These are phyloP conservation scores for Alectoria sarmentosa DNA, from an alignment of 495 filamentous ascomycete genomes.

Conservation along the genomic window DNA sequence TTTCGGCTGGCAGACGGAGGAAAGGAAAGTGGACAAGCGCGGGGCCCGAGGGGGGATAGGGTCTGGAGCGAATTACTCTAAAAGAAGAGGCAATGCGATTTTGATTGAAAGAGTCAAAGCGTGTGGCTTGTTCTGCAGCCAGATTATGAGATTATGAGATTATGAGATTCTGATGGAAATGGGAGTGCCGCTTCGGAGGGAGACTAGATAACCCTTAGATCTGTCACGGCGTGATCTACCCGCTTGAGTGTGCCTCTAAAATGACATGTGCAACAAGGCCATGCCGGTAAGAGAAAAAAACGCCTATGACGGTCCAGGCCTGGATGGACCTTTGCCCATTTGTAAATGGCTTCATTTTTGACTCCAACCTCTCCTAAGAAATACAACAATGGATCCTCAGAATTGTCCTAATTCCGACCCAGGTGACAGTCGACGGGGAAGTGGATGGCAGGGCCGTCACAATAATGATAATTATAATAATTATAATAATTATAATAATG, in stretches of 20 bases:
- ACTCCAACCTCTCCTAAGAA: not conserved
- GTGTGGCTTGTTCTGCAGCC: not conserved
- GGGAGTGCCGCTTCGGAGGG: no score
- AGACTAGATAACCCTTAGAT: not conserved
- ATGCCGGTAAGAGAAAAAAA: not conserved
- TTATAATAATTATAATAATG: not conserved
- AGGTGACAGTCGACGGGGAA: not conserved
- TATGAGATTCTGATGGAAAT: no score
- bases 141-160: not conserved
- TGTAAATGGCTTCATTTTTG: not conserved
- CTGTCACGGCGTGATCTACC: conserved; percentile 5
- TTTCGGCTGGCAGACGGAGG: not conserved
- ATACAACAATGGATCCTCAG: no score
- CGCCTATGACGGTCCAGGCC: not conserved
- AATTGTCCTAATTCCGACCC: not conserved
- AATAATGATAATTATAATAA: no score
- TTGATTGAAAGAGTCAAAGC: conserved; percentile 1
- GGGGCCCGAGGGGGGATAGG: not conserved
- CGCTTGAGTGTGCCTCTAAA: not conserved
- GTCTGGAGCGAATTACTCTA: no score
- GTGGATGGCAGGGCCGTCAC: no score
- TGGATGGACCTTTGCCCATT: not conserved
- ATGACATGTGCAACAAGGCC: not conserved
- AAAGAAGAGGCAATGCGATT: no score
- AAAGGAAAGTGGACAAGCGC: not conserved